phyloP scores from a whole-genome alignment of 371 early-diverging fungal genomes.

The Entomophthora muscae region DNA sequence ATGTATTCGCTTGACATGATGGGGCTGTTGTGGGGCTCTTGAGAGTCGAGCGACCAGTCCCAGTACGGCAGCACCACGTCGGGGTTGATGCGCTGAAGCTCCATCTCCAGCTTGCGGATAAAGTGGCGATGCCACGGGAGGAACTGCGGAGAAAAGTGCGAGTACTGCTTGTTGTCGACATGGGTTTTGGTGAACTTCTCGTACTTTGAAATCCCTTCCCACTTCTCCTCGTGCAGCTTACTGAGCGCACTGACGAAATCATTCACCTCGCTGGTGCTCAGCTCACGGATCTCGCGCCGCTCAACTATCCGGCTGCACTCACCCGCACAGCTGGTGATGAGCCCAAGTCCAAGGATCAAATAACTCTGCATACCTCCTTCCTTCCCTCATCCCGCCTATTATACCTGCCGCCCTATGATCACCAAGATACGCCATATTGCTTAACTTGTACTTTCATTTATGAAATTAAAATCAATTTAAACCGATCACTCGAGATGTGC shows the following conservation, averaged over 20 bases:
- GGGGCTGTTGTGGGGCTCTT: background rate
- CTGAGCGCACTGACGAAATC: background rate
- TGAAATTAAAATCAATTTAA: no score
- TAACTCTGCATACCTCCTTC: no score
- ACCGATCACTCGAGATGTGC: no score
- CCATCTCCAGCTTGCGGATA: background rate
- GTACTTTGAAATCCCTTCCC: background rate
- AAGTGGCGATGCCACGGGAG: conserved; percentile 5
- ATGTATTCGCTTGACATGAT: conserved; percentile 1
- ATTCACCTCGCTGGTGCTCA: background rate
- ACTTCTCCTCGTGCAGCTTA: no score
- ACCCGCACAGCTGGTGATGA: no score
- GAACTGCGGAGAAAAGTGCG: conserved; percentile 8
- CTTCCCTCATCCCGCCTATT: no score
- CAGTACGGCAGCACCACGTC: conserved; percentile 4
- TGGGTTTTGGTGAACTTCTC: conserved; percentile 2
- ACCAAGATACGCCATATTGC: no score
- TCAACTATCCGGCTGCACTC: no score
- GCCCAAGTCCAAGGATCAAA: no score
- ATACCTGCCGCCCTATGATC: no score
- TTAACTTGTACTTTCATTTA: no score
- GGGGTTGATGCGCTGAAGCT: background rate
- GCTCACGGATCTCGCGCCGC: background rate
- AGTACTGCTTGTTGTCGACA: background rate
- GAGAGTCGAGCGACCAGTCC: background rate